Conservation (phyloP, 2,329 filamentous ascomycete genomes). For the Colletotrichum sp. region DNA sequence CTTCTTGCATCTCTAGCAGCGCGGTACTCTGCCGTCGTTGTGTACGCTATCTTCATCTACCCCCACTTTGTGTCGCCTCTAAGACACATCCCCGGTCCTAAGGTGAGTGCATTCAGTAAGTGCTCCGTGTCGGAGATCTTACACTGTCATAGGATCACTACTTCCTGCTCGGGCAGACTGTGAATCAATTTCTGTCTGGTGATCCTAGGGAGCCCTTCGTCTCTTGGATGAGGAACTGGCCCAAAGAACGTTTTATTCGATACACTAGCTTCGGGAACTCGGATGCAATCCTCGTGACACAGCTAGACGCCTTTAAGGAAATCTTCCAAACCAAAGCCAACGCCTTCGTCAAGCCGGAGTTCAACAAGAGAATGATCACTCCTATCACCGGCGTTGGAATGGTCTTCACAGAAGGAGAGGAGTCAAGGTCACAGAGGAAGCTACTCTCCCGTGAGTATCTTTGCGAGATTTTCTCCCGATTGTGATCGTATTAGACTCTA, state of each 20-base stretch:
- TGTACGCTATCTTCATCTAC: slow-evolving; percentile 45
- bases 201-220: slow-evolving; percentile 18
- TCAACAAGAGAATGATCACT: slow-evolving; percentile 27
- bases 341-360: slow-evolving; percentile 32
- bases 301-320: slow-evolving; percentile 24
- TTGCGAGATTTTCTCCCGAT: too few species aligned
- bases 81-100: slow-evolving; percentile 48
- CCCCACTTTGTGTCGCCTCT: slow-evolving; percentile 47
- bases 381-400: slow-evolving; percentile 32
- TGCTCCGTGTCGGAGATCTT: too few species aligned
- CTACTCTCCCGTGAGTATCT: slow-evolving; percentile 30
- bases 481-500: too few species aligned
- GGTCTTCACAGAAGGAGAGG: slow-evolving; percentile 37
- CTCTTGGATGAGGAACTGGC: slow-evolving; percentile 27
- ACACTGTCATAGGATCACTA: slow-evolving; percentile 19
- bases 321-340: slow-evolving; percentile 33
- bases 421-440: slow-evolving; percentile 36
- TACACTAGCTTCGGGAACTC: slow-evolving; percentile 29
- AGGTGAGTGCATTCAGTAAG: slow-evolving; percentile 27
- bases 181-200: slow-evolving; percentile 20
- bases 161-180: slow-evolving; percentile 23
- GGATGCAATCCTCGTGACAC: slow-evolving; percentile 28
- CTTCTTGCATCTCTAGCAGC: background rate
- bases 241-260: slow-evolving; percentile 28
- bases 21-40: background rate